These are phyloP conservation scores for Lactarius evosmus DNA, from an alignment of 768 basidiomycete species.

Conservation along the genomic window DNA sequence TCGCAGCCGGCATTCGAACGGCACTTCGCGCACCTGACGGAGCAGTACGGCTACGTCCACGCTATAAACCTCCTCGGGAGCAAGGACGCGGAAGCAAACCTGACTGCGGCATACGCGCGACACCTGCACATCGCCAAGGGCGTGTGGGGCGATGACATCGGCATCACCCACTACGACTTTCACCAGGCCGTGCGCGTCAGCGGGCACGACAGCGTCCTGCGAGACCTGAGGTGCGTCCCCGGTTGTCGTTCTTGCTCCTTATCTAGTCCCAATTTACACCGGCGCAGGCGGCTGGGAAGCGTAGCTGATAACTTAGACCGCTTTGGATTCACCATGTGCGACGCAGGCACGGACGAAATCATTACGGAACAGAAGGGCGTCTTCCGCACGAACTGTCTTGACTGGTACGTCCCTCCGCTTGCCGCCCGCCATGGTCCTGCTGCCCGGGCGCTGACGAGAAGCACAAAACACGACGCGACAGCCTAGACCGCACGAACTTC, in stretches of 20 bases:
- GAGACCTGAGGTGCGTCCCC: conserved; percentile 59
- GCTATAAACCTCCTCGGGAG: conserved; percentile 88
- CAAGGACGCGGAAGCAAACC: conserved; percentile 86
- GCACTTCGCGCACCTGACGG: conserved; percentile 82
- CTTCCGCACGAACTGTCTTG: conserved; percentile 93
- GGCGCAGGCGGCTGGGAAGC: conserved; percentile 53
- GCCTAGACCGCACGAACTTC: conserved; percentile 96
- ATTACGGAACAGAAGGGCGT: conserved; percentile 90
- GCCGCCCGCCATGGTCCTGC: background rate
- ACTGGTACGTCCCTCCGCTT: conserved; percentile 56
- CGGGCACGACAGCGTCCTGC: conserved; percentile 83
- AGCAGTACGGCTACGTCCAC: conserved; percentile 82
- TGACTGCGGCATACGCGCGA: conserved; percentile 78
- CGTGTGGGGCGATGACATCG: conserved; percentile 62
- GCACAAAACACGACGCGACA: conserved; percentile 39
- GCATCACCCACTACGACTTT: conserved; percentile 92
- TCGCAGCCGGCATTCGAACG: conserved; percentile 97
- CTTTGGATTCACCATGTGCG: conserved; percentile 84
- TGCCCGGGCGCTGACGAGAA: background rate
- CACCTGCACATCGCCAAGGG: conserved; percentile 68
- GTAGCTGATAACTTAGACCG: conserved; percentile 64
- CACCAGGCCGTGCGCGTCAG: conserved; percentile 75
- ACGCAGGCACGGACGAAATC: conserved; percentile 58
- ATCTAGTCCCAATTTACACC: background rate
- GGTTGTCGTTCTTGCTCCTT: background rate